Conservation (phyloP, 331 rosid species). For the Acacia pycnantha region DNA sequence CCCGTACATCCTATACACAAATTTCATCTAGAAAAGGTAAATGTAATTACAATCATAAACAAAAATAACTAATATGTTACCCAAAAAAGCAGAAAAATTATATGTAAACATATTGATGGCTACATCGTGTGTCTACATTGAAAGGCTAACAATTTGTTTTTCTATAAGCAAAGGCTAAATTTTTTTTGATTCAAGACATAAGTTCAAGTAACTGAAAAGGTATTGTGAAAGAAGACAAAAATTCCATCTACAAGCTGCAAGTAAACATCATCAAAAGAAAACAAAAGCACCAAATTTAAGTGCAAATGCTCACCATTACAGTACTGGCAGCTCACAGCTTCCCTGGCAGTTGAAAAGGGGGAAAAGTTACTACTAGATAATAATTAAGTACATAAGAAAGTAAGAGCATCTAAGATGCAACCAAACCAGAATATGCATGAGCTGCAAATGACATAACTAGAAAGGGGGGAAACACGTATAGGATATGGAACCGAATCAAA, state of each 20-base stretch:
- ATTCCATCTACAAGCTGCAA: constrained; percentile 11
- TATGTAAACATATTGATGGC: not conserved
- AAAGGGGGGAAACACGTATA: not conserved
- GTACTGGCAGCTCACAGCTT: constrained; percentile 76
- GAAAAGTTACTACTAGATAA: constrained; percentile 21
- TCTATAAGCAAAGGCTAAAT: not conserved
- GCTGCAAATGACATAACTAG: not conserved
- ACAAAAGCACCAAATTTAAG: constrained; percentile 17
- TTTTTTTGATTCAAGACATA: constrained; percentile 5
- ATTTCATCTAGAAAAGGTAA: not conserved
- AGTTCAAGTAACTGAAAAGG: constrained; percentile 9
- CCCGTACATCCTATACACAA: constrained; percentile 1
- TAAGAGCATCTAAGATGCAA: constrained; percentile 6
- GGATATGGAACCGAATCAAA: not conserved
- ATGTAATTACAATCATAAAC: constrained; percentile 6
- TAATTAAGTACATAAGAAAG: constrained; percentile 9
- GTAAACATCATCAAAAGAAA: constrained; percentile 21
- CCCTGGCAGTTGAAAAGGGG: constrained; percentile 57
- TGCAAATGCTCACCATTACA: constrained; percentile 62
- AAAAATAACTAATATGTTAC: not conserved
- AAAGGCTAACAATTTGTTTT: not conserved
- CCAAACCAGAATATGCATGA: not conserved
- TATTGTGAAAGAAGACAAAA: not conserved
- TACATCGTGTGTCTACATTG: constrained; percentile 15
- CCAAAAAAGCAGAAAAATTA: not conserved